Percentiles rank a stretch among this genome's conserved stretches.
Evolutionary conservation across 352 stramenopile genomes (phyloP).

Genomic region (Peronospora destructor): DNA sequence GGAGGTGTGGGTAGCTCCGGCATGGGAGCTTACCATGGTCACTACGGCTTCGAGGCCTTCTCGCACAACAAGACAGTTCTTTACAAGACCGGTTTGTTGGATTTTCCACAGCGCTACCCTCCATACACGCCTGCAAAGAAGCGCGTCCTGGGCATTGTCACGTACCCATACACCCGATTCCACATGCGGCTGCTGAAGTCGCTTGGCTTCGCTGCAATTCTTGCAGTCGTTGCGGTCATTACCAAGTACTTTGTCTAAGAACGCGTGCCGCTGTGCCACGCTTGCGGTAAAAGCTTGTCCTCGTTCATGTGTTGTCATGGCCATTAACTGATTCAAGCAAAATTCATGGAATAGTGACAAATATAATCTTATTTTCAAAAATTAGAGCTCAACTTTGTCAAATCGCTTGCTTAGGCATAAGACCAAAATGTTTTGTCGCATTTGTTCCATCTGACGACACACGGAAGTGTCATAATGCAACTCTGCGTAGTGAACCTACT

Average conservation of each 20-base stretch:
- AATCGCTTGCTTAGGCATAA: too few relatives aligned
- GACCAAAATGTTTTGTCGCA: too few relatives aligned
- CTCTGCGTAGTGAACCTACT: constrained; percentile 13
- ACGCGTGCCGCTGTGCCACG: too few relatives aligned
- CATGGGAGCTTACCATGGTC: constrained; percentile 79
- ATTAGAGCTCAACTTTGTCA: too few relatives aligned
- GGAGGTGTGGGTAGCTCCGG: constrained; percentile 71
- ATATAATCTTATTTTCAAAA: too few relatives aligned
- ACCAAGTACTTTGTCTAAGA: constrained; percentile 22
- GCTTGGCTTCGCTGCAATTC: constrained; percentile 20
- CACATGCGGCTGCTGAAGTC: constrained; percentile 36
- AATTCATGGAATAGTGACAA: too few relatives aligned
- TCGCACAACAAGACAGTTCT: constrained; percentile 64
- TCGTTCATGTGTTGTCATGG: background rate
- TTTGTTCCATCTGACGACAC: background rate
- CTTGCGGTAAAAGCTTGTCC: background rate
- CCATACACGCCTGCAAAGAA: constrained; percentile 37
- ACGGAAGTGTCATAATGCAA: background rate
- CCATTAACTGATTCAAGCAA: too few relatives aligned
- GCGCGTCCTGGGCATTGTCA: constrained; percentile 31
- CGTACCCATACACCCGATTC: constrained; percentile 42
- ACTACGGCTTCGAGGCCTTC: constrained; percentile 73
- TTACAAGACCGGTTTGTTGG: constrained; percentile 52
- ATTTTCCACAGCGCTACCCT: constrained; percentile 48
- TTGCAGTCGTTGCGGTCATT: constrained; percentile 29